Evolutionary conservation across 768 basidiomycete species (phyloP).

Genomic region (Krasilnikovozyma curviuscula): DNA sequence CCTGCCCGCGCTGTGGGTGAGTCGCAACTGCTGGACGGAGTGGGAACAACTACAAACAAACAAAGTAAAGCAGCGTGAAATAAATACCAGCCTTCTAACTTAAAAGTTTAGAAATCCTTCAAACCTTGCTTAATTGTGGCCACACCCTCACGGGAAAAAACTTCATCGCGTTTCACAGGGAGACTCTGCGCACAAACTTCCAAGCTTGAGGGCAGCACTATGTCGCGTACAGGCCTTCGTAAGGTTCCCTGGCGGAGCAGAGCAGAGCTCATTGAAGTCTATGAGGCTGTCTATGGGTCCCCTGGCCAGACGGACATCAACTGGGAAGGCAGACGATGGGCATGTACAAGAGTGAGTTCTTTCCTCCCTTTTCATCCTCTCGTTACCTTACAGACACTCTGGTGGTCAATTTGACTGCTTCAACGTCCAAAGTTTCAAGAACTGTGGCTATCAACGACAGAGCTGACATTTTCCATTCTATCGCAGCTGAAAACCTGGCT

Average conservation of each 20-base stretch:
- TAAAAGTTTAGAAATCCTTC: no score
- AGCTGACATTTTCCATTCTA: conserved; percentile 20
- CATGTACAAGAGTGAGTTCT: conserved; percentile 22
- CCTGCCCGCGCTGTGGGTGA: no score
- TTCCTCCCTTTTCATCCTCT: neutral
- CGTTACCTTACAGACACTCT: conserved; percentile 3
- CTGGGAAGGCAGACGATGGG: conserved; percentile 43
- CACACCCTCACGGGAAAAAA: no score
- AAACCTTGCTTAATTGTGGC: no score
- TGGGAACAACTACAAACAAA: no score
- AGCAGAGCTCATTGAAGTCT: conserved; percentile 53
- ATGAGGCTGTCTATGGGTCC: conserved; percentile 52
- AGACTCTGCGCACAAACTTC: no score
- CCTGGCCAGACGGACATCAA: conserved; percentile 42
- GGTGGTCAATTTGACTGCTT: neutral
- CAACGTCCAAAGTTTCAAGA: neutral
- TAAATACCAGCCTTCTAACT: no score
- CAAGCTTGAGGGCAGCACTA: no score
- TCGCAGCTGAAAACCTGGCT: conserved; percentile 17
- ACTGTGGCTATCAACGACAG: neutral
- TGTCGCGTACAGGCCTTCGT: no score
- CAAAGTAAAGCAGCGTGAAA: no score
- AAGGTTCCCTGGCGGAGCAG: conserved; percentile 59
- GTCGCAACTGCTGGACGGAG: no score
- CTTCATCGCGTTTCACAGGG: no score